Evolutionary conservation across 257 asterid species (phyloP).

Genomic region (Voacanga thouarsii): DNA sequence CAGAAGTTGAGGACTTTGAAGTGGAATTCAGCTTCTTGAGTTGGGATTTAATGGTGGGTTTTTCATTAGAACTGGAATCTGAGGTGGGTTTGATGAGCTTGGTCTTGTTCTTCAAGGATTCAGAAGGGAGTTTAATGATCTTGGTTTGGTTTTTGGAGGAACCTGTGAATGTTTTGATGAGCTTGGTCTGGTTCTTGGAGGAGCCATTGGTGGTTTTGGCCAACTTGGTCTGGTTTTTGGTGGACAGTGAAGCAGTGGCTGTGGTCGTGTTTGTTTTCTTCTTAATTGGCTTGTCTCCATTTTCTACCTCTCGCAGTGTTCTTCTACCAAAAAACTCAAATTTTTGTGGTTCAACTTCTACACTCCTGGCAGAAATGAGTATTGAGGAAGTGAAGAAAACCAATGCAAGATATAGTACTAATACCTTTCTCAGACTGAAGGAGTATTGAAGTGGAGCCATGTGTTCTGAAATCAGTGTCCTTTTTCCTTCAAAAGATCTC

Average conservation of each 20-base stretch:
- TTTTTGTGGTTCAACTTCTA: constrained; percentile 15
- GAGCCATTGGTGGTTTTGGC: constrained; percentile 11
- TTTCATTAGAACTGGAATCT: constrained; percentile 12
- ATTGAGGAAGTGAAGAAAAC: constrained; percentile 45
- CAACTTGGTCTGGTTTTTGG: constrained; percentile 38
- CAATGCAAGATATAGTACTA: constrained; percentile 33
- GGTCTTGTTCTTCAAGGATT: constrained; percentile 33
- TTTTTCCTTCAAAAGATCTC: constrained; percentile 21
- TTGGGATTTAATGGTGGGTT: constrained; percentile 36
- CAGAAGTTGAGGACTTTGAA: constrained; percentile 46
- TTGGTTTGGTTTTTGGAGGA: constrained; percentile 51
- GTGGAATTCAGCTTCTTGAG: constrained; percentile 69
- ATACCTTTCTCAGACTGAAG: constrained; percentile 32
- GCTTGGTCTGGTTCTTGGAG: constrained; percentile 35
- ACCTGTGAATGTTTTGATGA: constrained; percentile 20
- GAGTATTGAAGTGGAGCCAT: constrained; percentile 58
- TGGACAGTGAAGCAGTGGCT: neutral
- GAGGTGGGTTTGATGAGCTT: constrained; percentile 33
- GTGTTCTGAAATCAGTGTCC: constrained; percentile 29
- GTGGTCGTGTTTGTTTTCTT: constrained; percentile 16
- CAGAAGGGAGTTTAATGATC: constrained; percentile 23
- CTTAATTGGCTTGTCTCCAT: constrained; percentile 35
- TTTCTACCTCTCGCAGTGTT: constrained; percentile 32
- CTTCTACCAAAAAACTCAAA: constrained; percentile 25
- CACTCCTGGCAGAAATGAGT: constrained; percentile 31